These are phyloP conservation scores for Aureobasidium leucospermi DNA, from an alignment of 2,329 filamentous ascomycete genomes.

Conservation along the genomic window DNA sequence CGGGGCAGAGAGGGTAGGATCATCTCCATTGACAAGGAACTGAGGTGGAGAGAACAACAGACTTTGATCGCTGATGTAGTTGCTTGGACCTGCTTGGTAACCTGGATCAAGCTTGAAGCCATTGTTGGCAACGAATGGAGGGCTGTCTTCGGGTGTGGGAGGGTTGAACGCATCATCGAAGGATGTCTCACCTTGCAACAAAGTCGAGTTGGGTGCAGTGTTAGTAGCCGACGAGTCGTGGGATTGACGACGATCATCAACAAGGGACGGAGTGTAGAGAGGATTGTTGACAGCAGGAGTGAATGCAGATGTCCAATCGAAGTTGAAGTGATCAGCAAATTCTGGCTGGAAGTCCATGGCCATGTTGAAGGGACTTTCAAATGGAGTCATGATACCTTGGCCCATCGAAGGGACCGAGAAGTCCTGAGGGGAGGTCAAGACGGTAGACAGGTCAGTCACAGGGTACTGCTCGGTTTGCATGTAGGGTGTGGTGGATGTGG, in stretches of 20 bases:
- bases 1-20: constrained; percentile 3
- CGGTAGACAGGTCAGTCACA: constrained; percentile 8
- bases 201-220: constrained; percentile 33
- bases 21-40: background rate
- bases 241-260: constrained; percentile 24
- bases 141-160: constrained; percentile 47
- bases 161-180: constrained; percentile 45
- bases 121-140: background rate
- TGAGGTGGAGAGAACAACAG: constrained; percentile 2
- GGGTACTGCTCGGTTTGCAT: constrained; percentile 31
- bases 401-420: constrained; percentile 27
- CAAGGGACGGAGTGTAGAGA: constrained; percentile 28
- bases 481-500: constrained; percentile 29
- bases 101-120: background rate
- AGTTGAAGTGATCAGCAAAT: constrained; percentile 30
- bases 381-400: constrained; percentile 21
- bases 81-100: background rate
- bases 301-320: constrained; percentile 20
- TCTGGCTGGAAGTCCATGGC: constrained; percentile 25
- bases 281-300: constrained; percentile 20
- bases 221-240: constrained; percentile 7
- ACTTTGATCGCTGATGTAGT: constrained; percentile 9
- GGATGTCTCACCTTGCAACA: constrained; percentile 30
- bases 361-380: constrained; percentile 24
- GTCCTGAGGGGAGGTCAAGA: constrained; percentile 22